Evolutionary conservation across 2,329 filamentous ascomycete species (phyloP), one percentile per base, ranked within the genome.

Genomic region (Akanthomyces uredinophilus): DNA sequence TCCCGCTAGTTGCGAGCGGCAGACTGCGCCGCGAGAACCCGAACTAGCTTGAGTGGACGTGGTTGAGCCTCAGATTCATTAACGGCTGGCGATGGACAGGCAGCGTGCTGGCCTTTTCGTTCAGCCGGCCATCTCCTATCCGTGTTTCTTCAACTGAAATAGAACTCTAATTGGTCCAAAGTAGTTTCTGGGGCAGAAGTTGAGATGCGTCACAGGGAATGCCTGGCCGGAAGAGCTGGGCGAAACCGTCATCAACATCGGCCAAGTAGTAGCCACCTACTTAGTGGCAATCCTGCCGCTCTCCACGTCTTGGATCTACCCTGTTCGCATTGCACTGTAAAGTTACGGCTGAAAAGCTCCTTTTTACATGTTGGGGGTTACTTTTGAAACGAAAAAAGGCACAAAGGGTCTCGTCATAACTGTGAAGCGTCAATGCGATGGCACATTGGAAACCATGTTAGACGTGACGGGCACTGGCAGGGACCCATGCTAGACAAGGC

Each of bases 361-460:
- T 10, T 16, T 16, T 46, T 22, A 3, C 22, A 20, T 3, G 13
- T n/a, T 46, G 22, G 53, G 20, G 20, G 24, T 37, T 13, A 22
- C 11, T 18, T 24, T 29, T 57, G 54, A 57, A 57, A 57, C 54
- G 27, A 16, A 7, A 57, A 57, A 43, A 29, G 18, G 29, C 43
- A 39, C 37, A n/a, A 57, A 37, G 2, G n/a, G 43, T 16, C 29
- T 14, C 54, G n/a, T 56, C 13, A 27, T 20, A 11, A 37, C 11
- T 37, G 13, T 27, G 6, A 32, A 49, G 54, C 41, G 43, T 57
- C 54, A 57, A 47, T 57, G 54, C 54, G 54, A 49, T 20, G 39
- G 24, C 29, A 37, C 54, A 24, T 49, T 6, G 54, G 14, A 47
- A 27, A 43, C 14, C 22, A 37, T 39, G 54, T 44, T 27, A 47